Conservation (phyloP, 352 stramenopile genomes). For the Phytophthora hybrid region DNA sequence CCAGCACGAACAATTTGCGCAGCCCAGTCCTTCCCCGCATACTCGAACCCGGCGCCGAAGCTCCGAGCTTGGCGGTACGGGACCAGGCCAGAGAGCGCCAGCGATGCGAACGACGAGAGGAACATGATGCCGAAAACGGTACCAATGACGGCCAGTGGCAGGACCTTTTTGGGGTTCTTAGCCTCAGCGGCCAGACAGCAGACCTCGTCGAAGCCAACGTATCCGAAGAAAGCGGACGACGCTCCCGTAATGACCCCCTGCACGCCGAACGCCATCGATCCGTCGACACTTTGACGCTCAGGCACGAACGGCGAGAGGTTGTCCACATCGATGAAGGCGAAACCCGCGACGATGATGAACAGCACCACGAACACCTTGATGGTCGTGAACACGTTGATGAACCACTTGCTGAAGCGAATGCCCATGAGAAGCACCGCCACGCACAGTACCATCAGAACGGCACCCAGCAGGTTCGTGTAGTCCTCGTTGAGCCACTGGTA, state of each 20-base stretch:
- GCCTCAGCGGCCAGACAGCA: constrained; percentile 90
- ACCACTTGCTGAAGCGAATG: constrained; percentile 90
- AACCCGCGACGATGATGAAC: constrained; percentile 93
- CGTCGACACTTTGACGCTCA: constrained; percentile 35
- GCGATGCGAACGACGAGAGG: constrained; percentile 75
- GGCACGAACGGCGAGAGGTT: constrained; percentile 91
- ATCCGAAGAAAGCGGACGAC: constrained; percentile 94
- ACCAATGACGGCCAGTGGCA: constrained; percentile 84
- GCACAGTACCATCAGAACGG: constrained; percentile 72
- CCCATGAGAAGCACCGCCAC: constrained; percentile 84
- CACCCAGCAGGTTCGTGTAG: constrained; percentile 68
- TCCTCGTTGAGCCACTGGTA: constrained; percentile 66
- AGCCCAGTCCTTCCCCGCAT: constrained; percentile 51
- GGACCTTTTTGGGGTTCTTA: constrained; percentile 79
- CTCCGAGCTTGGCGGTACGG: constrained; percentile 42
- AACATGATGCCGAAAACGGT: constrained; percentile 85
- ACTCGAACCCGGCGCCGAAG: constrained; percentile 59
- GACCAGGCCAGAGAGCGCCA: constrained; percentile 89
- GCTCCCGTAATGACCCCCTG: constrained; percentile 81
- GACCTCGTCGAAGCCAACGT: constrained; percentile 95
- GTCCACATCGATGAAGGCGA: constrained; percentile 75
- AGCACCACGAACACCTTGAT: constrained; percentile 88
- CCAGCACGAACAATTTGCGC: constrained; percentile 59
- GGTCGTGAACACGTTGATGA: constrained; percentile 89
- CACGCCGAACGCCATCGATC: constrained; percentile 43